A percentile compares a stretch with the other conserved stretches of the same genome.
Conservation (phyloP, 148 eudicot genomes). For the Chenopodium quinoa region DNA sequence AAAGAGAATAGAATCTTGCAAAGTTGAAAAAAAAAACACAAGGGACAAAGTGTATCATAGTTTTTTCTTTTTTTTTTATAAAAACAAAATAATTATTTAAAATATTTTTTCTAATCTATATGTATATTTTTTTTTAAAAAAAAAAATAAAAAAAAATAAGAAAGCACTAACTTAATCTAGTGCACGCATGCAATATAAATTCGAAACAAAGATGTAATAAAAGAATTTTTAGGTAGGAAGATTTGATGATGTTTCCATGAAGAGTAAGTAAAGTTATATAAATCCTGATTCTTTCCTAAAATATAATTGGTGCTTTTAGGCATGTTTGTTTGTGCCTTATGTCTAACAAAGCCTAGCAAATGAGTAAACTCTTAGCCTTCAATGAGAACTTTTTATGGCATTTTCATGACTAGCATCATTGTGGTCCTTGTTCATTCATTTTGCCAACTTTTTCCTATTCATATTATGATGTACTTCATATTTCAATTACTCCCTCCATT, state of each 20-base stretch:
- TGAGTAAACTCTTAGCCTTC: constrained; percentile 6
- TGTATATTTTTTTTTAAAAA: too few relatives aligned
- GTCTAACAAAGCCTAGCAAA: neutral
- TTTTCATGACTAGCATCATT: neutral
- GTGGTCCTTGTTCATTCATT: constrained; percentile 8
- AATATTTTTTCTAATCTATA: too few relatives aligned
- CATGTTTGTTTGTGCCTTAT: constrained; percentile 5
- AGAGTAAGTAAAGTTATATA: neutral
- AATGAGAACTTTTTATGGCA: neutral
- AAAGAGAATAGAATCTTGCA: constrained; percentile 28
- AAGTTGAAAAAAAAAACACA: constrained; percentile 20
- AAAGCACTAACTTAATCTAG: constrained; percentile 7
- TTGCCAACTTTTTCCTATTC: neutral
- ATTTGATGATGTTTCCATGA: constrained; percentile 11
- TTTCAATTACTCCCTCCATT: too few relatives aligned
- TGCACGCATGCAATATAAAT: constrained; percentile 26
- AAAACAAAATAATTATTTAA: too few relatives aligned
- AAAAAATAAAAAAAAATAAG: neutral
- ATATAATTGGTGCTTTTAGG: neutral
- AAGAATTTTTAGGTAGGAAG: neutral
- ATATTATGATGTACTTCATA: too few relatives aligned
- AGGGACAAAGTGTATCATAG: constrained; percentile 6
- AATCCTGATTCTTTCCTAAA: neutral
- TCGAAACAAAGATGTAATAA: neutral
- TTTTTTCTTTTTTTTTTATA: too few relatives aligned